Conservation (phyloP, 1,284 basidiomycete genomes). For the Omphalotus olearius region DNA sequence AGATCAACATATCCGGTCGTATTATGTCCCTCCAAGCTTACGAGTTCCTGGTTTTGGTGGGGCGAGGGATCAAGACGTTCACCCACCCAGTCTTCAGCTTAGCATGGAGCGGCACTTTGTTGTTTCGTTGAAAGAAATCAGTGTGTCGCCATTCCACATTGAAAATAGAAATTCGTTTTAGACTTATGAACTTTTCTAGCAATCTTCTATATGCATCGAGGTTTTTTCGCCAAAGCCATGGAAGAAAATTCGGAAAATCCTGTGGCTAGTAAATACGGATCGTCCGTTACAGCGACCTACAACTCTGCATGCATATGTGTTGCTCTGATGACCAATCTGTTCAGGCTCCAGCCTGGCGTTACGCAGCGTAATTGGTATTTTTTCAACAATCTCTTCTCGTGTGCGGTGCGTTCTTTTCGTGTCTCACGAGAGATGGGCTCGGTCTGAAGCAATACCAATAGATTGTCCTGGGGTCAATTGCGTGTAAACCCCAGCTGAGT, state of each 20-base stretch:
- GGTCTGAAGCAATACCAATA: too few species aligned
- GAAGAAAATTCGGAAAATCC: conserved; percentile 7
- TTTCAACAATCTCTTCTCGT: conserved; percentile 8
- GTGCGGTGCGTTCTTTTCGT: neutral
- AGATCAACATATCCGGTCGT: conserved; percentile 49
- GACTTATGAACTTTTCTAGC: neutral
- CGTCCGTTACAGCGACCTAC: conserved; percentile 6
- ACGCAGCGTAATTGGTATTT: conserved; percentile 6
- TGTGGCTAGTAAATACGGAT: conserved; percentile 4
- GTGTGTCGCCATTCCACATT: neutral
- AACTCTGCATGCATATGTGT: conserved; percentile 8
- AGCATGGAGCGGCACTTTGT: conserved; percentile 5
- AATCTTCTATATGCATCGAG: conserved; percentile 8
- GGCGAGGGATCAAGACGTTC: conserved; percentile 6
- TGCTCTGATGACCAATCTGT: conserved; percentile 3
- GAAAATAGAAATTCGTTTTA: neutral
- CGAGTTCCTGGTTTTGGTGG: conserved; percentile 58
- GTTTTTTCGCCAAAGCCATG: conserved; percentile 7
- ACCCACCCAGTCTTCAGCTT: conserved; percentile 6
- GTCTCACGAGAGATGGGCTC: neutral
- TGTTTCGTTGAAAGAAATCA: conserved; percentile 9
- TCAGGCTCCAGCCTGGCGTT: conserved; percentile 4
- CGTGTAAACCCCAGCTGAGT: conserved; percentile 56
- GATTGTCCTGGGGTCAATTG: conserved; percentile 59
- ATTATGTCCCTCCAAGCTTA: conserved; percentile 56